phyloP scores from a whole-genome alignment of 2,329 filamentous ascomycete genomes.

The Bretziella fagacearum region DNA sequence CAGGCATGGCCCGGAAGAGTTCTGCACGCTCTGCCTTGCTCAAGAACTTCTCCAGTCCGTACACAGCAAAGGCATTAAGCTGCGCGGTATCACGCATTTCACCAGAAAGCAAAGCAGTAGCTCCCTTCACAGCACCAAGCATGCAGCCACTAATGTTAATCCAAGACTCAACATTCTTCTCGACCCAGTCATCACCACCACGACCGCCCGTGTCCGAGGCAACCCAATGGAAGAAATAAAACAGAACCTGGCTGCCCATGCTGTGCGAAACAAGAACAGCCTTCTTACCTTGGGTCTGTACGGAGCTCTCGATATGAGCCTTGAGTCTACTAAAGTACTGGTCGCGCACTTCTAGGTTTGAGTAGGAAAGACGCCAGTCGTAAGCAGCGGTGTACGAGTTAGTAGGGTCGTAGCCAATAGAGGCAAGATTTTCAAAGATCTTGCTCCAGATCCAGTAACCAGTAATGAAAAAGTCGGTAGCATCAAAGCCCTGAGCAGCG shows the following conservation, averaged over 20 bases:
- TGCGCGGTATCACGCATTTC: constrained; percentile 98
- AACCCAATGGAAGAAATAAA: constrained; percentile 69
- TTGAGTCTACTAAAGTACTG: constrained; percentile 89
- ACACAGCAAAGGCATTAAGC: constrained; percentile 89
- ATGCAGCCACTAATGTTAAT: constrained; percentile 98
- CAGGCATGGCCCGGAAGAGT: constrained; percentile 92
- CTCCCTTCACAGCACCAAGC: constrained; percentile 81
- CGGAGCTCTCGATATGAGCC: constrained; percentile 71
- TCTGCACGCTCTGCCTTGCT: constrained; percentile 80
- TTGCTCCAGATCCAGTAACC: constrained; percentile 99
- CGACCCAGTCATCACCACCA: constrained; percentile 78
- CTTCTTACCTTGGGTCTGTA: constrained; percentile 58
- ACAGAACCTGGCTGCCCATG: constrained; percentile 92
- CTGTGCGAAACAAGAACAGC: constrained; percentile 80
- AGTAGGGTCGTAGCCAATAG: constrained; percentile 83
- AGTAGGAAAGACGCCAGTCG: constrained; percentile 86
- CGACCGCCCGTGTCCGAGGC: constrained; percentile 61
- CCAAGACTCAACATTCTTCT: constrained; percentile 79
- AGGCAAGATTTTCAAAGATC: constrained; percentile 90
- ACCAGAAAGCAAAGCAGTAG: constrained; percentile 79
- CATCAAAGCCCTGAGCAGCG: constrained; percentile 91
- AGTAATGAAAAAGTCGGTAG: constrained; percentile 84
- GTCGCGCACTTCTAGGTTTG: constrained; percentile 76
- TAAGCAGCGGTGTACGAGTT: constrained; percentile 56
- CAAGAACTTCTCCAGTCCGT: constrained; percentile 89